A percentile compares a stretch with the other conserved stretches of the same genome.
Evolutionary conservation across 441 rosid species (phyloP).

Genomic region (Gossypium schwendimanii): DNA sequence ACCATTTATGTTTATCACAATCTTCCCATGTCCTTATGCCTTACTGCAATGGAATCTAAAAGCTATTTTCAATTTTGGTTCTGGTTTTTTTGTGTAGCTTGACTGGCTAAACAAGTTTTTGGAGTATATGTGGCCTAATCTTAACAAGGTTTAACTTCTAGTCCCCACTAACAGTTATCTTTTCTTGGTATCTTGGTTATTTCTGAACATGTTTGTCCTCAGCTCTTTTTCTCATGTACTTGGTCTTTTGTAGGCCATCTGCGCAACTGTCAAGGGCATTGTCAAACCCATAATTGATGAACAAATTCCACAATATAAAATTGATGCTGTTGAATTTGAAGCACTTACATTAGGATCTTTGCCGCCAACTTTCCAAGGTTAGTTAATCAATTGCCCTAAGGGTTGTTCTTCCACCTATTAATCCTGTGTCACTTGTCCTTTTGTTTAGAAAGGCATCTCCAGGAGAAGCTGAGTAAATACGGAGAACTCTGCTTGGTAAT

Average conservation of each 20-base stretch:
- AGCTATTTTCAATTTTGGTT: background rate
- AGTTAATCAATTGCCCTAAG: slow-evolving; percentile 6
- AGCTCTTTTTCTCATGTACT: slow-evolving; percentile 3
- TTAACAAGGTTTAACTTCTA: slow-evolving; percentile 67
- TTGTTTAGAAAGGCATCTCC: background rate
- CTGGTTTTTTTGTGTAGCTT: slow-evolving; percentile 40
- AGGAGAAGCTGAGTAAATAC: background rate
- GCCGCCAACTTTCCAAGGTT: slow-evolving; percentile 88
- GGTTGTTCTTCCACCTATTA: background rate
- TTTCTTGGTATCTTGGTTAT: slow-evolving; percentile 11
- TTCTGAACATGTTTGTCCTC: slow-evolving; percentile 12
- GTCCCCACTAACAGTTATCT: background rate
- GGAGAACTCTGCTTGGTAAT: background rate
- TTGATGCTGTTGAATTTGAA: slow-evolving; percentile 88
- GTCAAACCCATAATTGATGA: slow-evolving; percentile 81
- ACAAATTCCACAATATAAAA: slow-evolving; percentile 88
- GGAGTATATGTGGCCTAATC: slow-evolving; percentile 85
- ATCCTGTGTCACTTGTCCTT: background rate
- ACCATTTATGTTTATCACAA: slow-evolving; percentile 13
- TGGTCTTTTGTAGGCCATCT: slow-evolving; percentile 57
- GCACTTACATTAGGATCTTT: slow-evolving; percentile 75
- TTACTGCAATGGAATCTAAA: slow-evolving; percentile 9
- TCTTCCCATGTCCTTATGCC: background rate
- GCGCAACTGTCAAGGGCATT: slow-evolving; percentile 61
- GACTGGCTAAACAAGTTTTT: slow-evolving; percentile 79